A percentile compares a stretch with the other conserved stretches of the same genome.
Conservation (phyloP, 352 stramenopile genomes). For the Albugo laibachii region DNA sequence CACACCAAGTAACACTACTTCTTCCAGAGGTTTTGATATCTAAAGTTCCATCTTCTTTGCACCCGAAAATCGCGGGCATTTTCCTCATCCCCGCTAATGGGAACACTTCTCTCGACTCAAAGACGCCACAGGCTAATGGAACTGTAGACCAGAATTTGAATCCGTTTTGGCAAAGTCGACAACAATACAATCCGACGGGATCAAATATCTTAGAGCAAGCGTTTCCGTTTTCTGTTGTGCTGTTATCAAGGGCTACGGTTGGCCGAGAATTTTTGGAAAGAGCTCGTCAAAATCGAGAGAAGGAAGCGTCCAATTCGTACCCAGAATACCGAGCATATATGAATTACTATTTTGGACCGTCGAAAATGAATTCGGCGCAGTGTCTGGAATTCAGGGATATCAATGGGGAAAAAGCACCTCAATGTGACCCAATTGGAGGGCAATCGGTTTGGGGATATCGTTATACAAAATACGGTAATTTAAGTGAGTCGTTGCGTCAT, state of each 20-base stretch:
- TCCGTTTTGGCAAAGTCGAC: constrained; percentile 30
- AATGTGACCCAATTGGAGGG: constrained; percentile 60
- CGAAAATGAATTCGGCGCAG: constrained; percentile 43
- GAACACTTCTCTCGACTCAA: constrained; percentile 22
- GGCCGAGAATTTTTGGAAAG: constrained; percentile 25
- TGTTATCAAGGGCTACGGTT: constrained; percentile 21
- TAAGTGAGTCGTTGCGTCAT: constrained; percentile 4
- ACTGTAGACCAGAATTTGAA: constrained; percentile 47
- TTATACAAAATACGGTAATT: constrained; percentile 12
- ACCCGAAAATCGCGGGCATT: constrained; percentile 25
- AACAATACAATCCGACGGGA: constrained; percentile 41
- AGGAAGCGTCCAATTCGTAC: constrained; percentile 5
- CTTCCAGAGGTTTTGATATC: constrained; percentile 35
- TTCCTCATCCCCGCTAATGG: constrained; percentile 26
- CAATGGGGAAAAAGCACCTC: constrained; percentile 31
- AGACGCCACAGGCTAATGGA: constrained; percentile 34
- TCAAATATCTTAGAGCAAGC: constrained; percentile 17
- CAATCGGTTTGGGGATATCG: constrained; percentile 52
- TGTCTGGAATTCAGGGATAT: constrained; percentile 66
- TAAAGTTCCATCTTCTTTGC: constrained; percentile 6
- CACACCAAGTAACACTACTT: constrained; percentile 15
- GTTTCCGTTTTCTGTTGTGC: constrained; percentile 46
- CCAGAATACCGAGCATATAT: constrained; percentile 56
- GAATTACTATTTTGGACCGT: constrained; percentile 71
- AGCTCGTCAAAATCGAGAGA: constrained; percentile 33